Base-by-base conservation (phyloP, 75 land plant genomes). In the Sequoia sempervirens region DNA sequence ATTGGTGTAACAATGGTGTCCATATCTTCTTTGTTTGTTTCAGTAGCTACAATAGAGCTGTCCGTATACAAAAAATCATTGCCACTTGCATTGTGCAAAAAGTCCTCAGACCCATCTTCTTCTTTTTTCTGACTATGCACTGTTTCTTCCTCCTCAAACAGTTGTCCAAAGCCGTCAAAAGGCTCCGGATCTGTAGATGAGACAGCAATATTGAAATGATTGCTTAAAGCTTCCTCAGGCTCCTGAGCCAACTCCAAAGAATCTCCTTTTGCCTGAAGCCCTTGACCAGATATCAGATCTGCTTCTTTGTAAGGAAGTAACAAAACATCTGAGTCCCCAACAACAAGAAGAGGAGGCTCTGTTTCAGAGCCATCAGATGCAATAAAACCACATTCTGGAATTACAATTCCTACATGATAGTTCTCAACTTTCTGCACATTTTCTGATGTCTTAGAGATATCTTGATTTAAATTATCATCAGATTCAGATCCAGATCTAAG, bases 61-160 rank as follows among this genome's bases (percentile, higher is more conserved):
- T 66, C 83, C 53, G 76, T 47, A 56, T 46, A 2, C 26, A 87
- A 64, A 45, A 10, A 45, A 78, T 45, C 50, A 26, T 45, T 13
- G 28, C n/a, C 80, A 78, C 9, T 78, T 78, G 45, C 80, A 78
- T 78, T 23, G 23, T 78, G 46, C 50, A 78, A 45, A 45, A 78
- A 78, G 32, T 18, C 26, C 46, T 23, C 80, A 26, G 47, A 38
- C n/a, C 45, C 78, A 75, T 6, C 50, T 40, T 85, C 86, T 45
- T 82, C 83, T 30, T 46, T 15, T 46, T 73, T 80, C 37, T 75
- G 45, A 17, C 38, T 86, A 74, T 81, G 61, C 69, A 83, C 58
- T 73, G 82, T 69, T 41, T 93, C 95, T 58, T 90, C 89, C 79
- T 92, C 95, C 75, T 88, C 81, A 80, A 91, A 92, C 58, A 91